Base-by-base conservation (phyloP, 805 yeast species). In the Metschnikowia colocasiae region DNA sequence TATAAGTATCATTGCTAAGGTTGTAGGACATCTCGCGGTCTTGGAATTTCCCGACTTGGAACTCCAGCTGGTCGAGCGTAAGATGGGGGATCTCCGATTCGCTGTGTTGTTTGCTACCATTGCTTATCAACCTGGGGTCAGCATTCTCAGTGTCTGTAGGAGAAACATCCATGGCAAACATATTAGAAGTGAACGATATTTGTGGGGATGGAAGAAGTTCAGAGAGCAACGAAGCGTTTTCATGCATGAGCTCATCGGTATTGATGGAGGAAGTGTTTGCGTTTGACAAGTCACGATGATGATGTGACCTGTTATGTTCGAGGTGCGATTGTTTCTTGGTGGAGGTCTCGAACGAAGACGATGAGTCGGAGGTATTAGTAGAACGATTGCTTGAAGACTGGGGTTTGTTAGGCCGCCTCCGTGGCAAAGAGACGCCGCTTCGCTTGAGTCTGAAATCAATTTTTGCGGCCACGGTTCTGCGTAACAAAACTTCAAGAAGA, bases 381-480 rank as follows among this genome's bases (percentile, higher is more conserved):
- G 43, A 32, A 6, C 33, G n/a, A 18, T 15, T 18, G 22, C 16
- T 43, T 19, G 44, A 25, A 25, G 18, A 33, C 7, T 31, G 23
- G 8, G 31, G 12, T 26, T 6, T 8, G 4, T 23, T 23, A 31
- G 1, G 34, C 9, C 10, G 37, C 31, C 16, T 18, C 5, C 15
- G 19, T 2, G 25, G 12, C 13, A 9, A 12, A 30, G 19, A 23
- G 34, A 16, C 32, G 6, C 40, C 40, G 7, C 29, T 34, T 27
- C 43, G 49, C 20, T 36, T 40, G n/a, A 72, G 56, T 34, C 76
- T 51, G 48, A 60, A 72, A 3, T 58, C 68, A 20, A 72, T 60
- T 55, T 72, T 72, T 6, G 74, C 76, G 29, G 74, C 70, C 51
- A 71, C 53, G 1, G 75, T 72, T 47, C 74, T 55, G 48, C 76